Evolutionary conservation across 2,329 filamentous ascomycete genomes (phyloP).

Genomic region (Furcasterigmium sp.): DNA sequence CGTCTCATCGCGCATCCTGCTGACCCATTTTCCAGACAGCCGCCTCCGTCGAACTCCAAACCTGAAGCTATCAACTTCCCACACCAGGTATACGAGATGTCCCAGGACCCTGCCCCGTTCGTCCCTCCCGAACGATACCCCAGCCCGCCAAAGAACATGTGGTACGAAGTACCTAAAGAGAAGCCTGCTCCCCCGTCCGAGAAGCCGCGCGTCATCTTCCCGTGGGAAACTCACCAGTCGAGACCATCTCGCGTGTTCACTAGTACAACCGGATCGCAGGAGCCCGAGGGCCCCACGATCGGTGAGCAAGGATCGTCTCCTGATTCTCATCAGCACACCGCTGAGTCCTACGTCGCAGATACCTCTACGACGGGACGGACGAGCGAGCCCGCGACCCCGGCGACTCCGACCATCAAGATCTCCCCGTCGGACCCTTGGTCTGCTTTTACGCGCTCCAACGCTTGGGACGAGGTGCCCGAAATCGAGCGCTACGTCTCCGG

Average conservation of each 20-base stretch:
- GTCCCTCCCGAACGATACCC: conserved; percentile 73
- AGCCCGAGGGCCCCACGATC: conserved; percentile 16
- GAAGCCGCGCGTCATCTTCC: conserved; percentile 70
- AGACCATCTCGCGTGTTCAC: conserved; percentile 61
- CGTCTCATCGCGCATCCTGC: not conserved
- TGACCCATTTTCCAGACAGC: conserved; percentile 43
- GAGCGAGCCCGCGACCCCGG: conserved; percentile 40
- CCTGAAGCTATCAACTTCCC: conserved; percentile 87
- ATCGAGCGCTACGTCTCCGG: conserved; percentile 84
- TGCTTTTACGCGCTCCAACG: conserved; percentile 71
- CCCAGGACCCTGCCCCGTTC: conserved; percentile 67
- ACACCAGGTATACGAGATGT: conserved; percentile 76
- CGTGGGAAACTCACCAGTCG: conserved; percentile 74
- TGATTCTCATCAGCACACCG: conserved; percentile 14
- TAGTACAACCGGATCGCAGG: conserved; percentile 14
- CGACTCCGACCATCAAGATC: conserved; percentile 40
- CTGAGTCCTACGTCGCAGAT: conserved; percentile 29
- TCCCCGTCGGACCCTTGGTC: conserved; percentile 61
- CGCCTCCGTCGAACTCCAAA: conserved; percentile 60
- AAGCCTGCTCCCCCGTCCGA: conserved; percentile 48
- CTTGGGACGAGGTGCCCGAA: conserved; percentile 87
- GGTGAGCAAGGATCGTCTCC: conserved; percentile 17
- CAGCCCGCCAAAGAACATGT: conserved; percentile 82
- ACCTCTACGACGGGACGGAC: conserved; percentile 20
- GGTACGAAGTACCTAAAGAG: conserved; percentile 72